phyloP scores from a whole-genome alignment of 2,329 filamentous ascomycete species.

The Talaromyces sp. region DNA sequence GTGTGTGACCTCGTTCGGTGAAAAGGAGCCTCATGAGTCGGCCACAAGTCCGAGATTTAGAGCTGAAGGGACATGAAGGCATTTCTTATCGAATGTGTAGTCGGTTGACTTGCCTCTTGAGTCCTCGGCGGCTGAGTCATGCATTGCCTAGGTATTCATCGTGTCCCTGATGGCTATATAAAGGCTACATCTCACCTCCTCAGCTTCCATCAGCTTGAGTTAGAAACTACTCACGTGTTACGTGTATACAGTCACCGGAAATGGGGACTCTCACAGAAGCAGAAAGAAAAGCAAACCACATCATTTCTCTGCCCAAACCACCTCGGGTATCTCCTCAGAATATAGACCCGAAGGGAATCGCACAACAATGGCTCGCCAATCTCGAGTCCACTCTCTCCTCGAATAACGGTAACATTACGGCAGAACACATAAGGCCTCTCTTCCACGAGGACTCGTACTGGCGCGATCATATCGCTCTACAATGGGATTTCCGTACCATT shows the following conservation, averaged over 20 bases:
- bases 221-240: neutral
- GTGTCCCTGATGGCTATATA: neutral
- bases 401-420: slow-evolving; percentile 16
- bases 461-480: slow-evolving; percentile 37
- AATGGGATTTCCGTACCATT: slow-evolving; percentile 38
- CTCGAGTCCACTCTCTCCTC: slow-evolving; percentile 23
- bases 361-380: slow-evolving; percentile 30
- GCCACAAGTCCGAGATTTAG: neutral
- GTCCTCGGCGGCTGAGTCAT: neutral
- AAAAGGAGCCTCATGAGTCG: neutral
- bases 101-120: slow-evolving; percentile 6
- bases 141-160: neutral
- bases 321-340: slow-evolving; percentile 13
- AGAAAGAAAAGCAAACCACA: slow-evolving; percentile 18
- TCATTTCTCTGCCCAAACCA: slow-evolving; percentile 29
- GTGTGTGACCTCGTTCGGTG: neutral
- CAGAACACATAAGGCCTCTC: slow-evolving; percentile 29
- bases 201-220: neutral
- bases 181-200: neutral
- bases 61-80: neutral
- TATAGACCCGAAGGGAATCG: slow-evolving; percentile 23
- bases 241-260: neutral
- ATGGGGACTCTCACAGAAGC: slow-evolving; percentile 8
- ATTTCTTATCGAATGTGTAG: neutral
- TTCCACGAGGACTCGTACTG: slow-evolving; percentile 39